Base-by-base conservation (phyloP, 495 filamentous ascomycete genomes). In the Aspergillus hancockii region DNA sequence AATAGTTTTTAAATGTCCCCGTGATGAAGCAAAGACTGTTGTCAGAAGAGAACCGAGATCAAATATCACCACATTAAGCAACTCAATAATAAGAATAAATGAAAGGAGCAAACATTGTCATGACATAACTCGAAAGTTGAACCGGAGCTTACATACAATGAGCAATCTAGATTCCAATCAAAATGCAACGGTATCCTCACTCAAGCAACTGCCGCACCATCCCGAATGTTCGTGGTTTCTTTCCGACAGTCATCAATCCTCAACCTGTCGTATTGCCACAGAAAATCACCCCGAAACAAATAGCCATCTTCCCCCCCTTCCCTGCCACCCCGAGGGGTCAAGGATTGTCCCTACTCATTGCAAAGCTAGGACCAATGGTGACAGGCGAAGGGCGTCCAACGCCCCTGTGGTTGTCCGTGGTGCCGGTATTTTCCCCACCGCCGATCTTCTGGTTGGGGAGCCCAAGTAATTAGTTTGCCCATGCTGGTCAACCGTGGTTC, bases 351-450 rank as follows among this genome's bases (percentile, higher is more conserved):
- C 8, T 21, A 21, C 19, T n/a, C 21, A 9, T 49, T 10, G 3
- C 21, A 30, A 25, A 10, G 21, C 3, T 1, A 23, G 12, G 46
- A 16, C 46, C 46, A 49, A 49, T 49, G 18, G 46, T 6, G 43
- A 25, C 22, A 40, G 18, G 40, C 13, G 19, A 22, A 40, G 51
- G 51, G 51, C 8, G 32, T 36, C 23, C 19, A 38, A 22, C 16
- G 21, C 51, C 51, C 51, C 51, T 54, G 51, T 19, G 19, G 13
- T n/a, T 23, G 32, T 36, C 51, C 32, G 16, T 40, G 31, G 51
- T 38, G 19, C 51, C 18, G 28, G 51, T 54, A 30, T 51, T 14
- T 23, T 1, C 8, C 49, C 49, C 18, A 21, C 21, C 21, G 43
- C 43, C 43, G 43, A 47, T 47, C 43, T 21, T 47, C 43, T 22